Conservation (phyloP, 2,329 filamentous ascomycete genomes). For the Xylariomycetidae sp. region DNA sequence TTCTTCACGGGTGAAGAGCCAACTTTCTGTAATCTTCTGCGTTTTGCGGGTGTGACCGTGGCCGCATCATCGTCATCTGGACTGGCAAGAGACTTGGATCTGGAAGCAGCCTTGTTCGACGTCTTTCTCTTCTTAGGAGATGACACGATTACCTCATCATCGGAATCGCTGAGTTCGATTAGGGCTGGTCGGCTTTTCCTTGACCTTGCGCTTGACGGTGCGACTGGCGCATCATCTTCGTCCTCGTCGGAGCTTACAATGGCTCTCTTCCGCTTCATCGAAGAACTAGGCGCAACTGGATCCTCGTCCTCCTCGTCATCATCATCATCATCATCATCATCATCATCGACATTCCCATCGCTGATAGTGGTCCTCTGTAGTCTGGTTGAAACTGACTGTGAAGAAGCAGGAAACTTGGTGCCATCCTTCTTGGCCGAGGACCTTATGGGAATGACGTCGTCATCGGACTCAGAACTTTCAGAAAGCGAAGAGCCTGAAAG, state of each 20-base stretch:
- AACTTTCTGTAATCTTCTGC: conserved; percentile 4
- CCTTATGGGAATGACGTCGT: conserved; percentile 5
- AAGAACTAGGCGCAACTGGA: conserved; percentile 8
- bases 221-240: neutral
- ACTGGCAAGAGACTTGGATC: conserved; percentile 1
- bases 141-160: conserved; percentile 13
- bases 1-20: conserved; percentile 11
- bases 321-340: conserved; percentile 17
- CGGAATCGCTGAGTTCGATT: conserved; percentile 19
- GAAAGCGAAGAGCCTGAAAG: conserved; percentile 1
- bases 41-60: conserved; percentile 6
- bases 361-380: conserved; percentile 18
- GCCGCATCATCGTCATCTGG: too few relatives aligned
- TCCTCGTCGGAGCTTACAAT: too few relatives aligned
- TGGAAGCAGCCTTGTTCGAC: conserved; percentile 7
- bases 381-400: conserved; percentile 25
- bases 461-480: conserved; percentile 3
- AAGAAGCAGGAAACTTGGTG: conserved; percentile 16
- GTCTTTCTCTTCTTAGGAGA: conserved; percentile 26
- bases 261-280: conserved; percentile 5
- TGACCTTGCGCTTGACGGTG: too few relatives aligned
- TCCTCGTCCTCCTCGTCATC: conserved; percentile 8
- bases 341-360: conserved; percentile 19
- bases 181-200: conserved; percentile 7
- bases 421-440: neutral